Base-by-base conservation (phyloP, 2,329 filamentous ascomycete genomes). In the Amauroascus niger region DNA sequence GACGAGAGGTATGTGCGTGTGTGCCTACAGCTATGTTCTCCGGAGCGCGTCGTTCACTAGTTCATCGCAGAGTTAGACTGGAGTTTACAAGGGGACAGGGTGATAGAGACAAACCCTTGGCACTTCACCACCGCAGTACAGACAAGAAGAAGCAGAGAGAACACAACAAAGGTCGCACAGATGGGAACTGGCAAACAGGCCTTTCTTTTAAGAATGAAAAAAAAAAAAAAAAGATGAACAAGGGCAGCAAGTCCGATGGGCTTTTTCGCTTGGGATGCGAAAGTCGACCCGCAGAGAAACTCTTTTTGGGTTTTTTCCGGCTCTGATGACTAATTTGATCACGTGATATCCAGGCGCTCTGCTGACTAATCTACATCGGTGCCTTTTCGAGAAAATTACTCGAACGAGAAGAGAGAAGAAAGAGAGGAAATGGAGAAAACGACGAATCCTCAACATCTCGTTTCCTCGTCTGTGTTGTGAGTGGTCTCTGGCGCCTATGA, bases 161-260 rank as follows among this genome's bases (percentile, higher is more conserved):
- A n/a, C 40, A 35, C 50, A 39, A 28, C 50, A 18, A n/a, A 16
- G 37, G 40, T 33, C 48, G 32, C n/a, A 16, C 50, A 39, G 33
- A 46, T 20, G n/a, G n/a, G n/a, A n/a, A n/a, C n/a, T n/a, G n/a
- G n/a, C n/a, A n/a, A n/a, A n/a, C n/a, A n/a, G n/a, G n/a, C n/a
- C n/a, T n/a, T n/a, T n/a, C n/a, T n/a, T n/a, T n/a, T n/a, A n/a
- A n/a, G n/a, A n/a, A n/a, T n/a, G n/a, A n/a, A n/a, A n/a, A n/a
- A n/a, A n/a, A n/a, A n/a, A n/a, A n/a, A n/a, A n/a, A 49, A 20
- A 50, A 22, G 37, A 54, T 43, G 52, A n/a, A 54, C 50, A 46
- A 46, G 50, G 32, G 41, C 52, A 28, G 33, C 43, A n/a, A 48
- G 24, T 44, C 49, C 11, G 30, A 26, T 14, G 30, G 22, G 35